These are phyloP conservation scores for Biancaea sappan DNA, from an alignment of 306 rosid genomes.

Conservation along the genomic window DNA sequence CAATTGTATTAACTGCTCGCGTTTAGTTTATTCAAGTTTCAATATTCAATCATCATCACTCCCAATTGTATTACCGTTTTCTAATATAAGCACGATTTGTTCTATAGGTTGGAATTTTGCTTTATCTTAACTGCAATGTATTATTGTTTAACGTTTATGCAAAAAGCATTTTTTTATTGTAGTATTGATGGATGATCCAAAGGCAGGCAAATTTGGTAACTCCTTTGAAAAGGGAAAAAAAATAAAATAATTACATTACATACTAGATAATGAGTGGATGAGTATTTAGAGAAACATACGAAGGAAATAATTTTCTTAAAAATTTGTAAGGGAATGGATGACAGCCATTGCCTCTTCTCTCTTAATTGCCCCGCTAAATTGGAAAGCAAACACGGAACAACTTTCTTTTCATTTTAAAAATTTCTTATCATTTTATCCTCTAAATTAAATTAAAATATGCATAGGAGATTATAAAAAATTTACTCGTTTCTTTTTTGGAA, in stretches of 20 bases:
- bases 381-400: neutral
- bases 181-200: too few relatives aligned
- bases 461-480: neutral
- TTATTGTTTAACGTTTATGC: slow-evolving; percentile 29
- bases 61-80: slow-evolving; percentile 36
- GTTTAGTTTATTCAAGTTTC: slow-evolving; percentile 55
- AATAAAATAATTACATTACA: too few relatives aligned
- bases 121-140: slow-evolving; percentile 25
- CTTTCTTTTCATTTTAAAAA: neutral
- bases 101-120: slow-evolving; percentile 45
- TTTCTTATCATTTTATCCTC: neutral
- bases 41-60: slow-evolving; percentile 37
- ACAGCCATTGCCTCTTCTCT: neutral
- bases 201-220: too few relatives aligned
- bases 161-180: neutral
- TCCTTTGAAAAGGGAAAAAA: too few relatives aligned
- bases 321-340: too few relatives aligned
- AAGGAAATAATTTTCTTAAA: too few relatives aligned
- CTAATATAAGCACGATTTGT: slow-evolving; percentile 45
- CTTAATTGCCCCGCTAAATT: neutral
- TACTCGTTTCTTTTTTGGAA: too few relatives aligned
- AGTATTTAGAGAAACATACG: neutral
- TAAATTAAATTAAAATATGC: neutral
- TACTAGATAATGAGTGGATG: neutral
- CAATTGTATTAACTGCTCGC: too few relatives aligned